Base-by-base conservation (phyloP, 768 basidiomycete species). In the Sarcomyxa edulis region DNA sequence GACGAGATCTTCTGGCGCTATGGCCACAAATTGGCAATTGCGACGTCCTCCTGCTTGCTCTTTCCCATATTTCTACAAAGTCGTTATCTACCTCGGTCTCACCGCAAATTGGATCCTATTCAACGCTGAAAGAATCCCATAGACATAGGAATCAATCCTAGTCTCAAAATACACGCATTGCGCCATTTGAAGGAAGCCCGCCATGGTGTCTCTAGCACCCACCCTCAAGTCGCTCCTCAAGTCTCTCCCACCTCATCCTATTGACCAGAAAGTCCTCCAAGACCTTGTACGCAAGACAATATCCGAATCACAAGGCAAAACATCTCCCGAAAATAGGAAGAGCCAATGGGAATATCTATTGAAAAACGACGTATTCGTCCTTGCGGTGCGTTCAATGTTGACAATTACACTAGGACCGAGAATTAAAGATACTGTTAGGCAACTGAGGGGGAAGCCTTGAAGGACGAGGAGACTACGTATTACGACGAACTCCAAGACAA, bases 261-360 rank as follows among this genome's bases (percentile, higher is more conserved):
- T 72, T 37, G 60, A 69, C 29, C 70, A 73, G 48, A 48, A 56
- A 2, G 47, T 53, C 6, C 69, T 86, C 33, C 58, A 78, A 46
- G 55, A 62, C n/a, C 59, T 73, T 3, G 77, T 84, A 2, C 53
- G 56, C 22, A 60, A 60, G 21, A 67, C 70, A 3, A 50, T 85
- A 18, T 44, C 46, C 21, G 65, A 72, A 15, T 61, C 71, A 1
- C 62, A 61, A 24, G 48, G 50, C 26, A 66, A 65, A 23, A 60
- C 65, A 1, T 71, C 72, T 6, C 51, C 65, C 3, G 87, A 88
- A 35, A 81, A 75, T 43, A 62, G 72, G 42, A 82, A 77, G 56
- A 76, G 72, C 32, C 76, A 78, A 48, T 90, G 88, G 87, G 88
- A 90, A 51, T 75, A 75, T 46, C 60, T 80, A 26, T 60, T 89